Conservation (phyloP, 148 eudicot species). For the Tetragonia tetragonoides region DNA sequence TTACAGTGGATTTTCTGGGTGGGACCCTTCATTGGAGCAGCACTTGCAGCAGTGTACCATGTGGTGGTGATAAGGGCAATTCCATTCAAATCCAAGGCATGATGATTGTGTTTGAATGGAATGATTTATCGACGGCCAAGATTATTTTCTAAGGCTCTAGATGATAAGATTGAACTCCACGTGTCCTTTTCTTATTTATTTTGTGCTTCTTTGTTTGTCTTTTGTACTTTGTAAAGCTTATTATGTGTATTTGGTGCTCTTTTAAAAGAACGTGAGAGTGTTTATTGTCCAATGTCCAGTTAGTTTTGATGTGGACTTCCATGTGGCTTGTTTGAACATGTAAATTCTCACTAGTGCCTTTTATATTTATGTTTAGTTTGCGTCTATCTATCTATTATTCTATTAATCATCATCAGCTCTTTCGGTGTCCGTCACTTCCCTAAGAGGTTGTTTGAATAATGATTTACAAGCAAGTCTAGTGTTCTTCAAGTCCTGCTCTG, state of each 20-base stretch:
- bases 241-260: conserved; percentile 7
- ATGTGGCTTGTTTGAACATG: background rate
- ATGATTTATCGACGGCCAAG: background rate
- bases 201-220: background rate
- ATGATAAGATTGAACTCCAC: conserved; percentile 6
- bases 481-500: too few relatives aligned
- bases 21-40: conserved; percentile 71
- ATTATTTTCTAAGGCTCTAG: conserved; percentile 11
- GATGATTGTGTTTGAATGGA: background rate
- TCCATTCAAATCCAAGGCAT: conserved; percentile 59
- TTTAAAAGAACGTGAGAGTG: background rate
- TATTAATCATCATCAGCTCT: too few relatives aligned
- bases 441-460: too few relatives aligned
- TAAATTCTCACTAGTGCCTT: too few relatives aligned
- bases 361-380: too few relatives aligned
- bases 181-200: background rate
- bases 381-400: too few relatives aligned
- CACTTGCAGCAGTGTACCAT: conserved; percentile 64
- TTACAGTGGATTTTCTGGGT: conserved; percentile 79
- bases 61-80: conserved; percentile 66
- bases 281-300: background rate
- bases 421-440: too few relatives aligned
- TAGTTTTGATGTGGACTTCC: conserved; percentile 4
- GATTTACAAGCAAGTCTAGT: too few relatives aligned
- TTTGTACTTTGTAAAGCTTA: background rate